phyloP scores from a whole-genome alignment of 2,329 filamentous ascomycete genomes.

The Nectriaceae sp. region DNA sequence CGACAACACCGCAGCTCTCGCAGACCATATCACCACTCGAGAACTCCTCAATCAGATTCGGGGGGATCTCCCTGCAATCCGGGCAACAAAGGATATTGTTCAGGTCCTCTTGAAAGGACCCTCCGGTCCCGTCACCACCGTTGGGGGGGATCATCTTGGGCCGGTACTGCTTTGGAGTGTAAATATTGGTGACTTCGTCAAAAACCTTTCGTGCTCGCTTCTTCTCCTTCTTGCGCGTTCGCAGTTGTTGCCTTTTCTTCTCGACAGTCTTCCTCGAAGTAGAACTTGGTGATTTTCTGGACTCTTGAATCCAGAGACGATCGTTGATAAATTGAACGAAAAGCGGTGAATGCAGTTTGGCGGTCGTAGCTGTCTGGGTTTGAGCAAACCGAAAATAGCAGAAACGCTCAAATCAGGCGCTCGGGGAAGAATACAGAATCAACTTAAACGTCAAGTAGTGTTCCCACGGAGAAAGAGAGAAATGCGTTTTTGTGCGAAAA shows the following conservation, averaged over 20 bases:
- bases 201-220: conserved; percentile 42
- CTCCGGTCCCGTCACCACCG: conserved; percentile 32
- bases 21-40: conserved; percentile 92
- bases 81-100: conserved; percentile 84
- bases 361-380: no score
- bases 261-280: conserved; percentile 27
- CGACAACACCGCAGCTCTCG: conserved; percentile 84
- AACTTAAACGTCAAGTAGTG: no score
- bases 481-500: no score
- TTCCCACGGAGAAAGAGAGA: no score
- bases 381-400: not conserved
- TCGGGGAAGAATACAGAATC: no score
- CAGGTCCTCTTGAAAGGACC: conserved; percentile 75
- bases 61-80: conserved; percentile 90
- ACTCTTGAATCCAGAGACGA: conserved; percentile 39
- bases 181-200: conserved; percentile 45
- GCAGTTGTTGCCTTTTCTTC: conserved; percentile 36
- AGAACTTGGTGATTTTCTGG: conserved; percentile 17
- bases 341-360: conserved; percentile 72
- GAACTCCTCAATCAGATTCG: conserved; percentile 90
- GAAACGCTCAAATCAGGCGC: no score
- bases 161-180: conserved; percentile 42
- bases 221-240: conserved; percentile 34
- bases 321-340: conserved; percentile 60
- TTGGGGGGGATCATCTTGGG: conserved; percentile 49